A percentile compares a stretch with the other conserved stretches of the same genome.
Evolutionary conservation across 176 grass and related monocot species (phyloP).

Genomic region (Oryza meyeriana): DNA sequence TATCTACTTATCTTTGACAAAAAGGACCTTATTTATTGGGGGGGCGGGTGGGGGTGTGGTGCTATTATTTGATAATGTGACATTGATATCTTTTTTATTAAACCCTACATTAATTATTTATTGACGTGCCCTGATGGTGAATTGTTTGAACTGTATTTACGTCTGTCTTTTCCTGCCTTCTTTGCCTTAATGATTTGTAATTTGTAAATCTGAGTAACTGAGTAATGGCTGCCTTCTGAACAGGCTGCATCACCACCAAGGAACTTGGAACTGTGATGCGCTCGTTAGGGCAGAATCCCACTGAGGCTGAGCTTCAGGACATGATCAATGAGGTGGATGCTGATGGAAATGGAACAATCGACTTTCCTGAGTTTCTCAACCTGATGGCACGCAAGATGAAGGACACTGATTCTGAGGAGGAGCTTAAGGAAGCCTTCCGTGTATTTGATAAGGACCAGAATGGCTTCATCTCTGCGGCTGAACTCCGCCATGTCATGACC

Average conservation of each 20-base stretch:
- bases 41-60: background rate
- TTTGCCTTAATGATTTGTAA: background rate
- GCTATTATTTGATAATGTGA: background rate
- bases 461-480: constrained; percentile 41
- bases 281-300: constrained; percentile 49
- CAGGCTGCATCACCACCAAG: constrained; percentile 56
- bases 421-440: constrained; percentile 49
- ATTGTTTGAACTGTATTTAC: background rate
- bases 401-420: constrained; percentile 44
- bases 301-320: constrained; percentile 51
- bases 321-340: constrained; percentile 49
- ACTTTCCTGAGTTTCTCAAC: constrained; percentile 50
- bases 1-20: background rate
- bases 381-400: constrained; percentile 54
- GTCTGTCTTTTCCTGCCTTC: background rate
- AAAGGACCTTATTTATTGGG: background rate
- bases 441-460: constrained; percentile 56
- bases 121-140: background rate
- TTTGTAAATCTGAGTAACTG: background rate
- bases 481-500: constrained; percentile 58
- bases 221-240: background rate
- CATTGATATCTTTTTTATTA: background rate
- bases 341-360: constrained; percentile 45
- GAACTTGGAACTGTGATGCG: constrained; percentile 51
- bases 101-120: background rate